Evolutionary conservation across 495 filamentous ascomycete genomes (phyloP).

Genomic region (Apiosordaria backusii): DNA sequence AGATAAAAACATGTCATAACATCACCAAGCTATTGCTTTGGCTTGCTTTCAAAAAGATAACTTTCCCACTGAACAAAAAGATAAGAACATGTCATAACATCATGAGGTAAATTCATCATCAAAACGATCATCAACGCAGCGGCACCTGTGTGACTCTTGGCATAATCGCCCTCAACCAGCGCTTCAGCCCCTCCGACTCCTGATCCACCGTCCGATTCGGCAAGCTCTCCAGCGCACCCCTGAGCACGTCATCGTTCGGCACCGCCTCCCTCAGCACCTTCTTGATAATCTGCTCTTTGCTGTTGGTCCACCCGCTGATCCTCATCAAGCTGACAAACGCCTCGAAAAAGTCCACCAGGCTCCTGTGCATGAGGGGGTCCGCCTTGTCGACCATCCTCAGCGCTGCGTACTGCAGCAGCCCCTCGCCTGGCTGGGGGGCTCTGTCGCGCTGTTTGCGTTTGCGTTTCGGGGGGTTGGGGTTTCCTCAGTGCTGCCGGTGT

Average conservation of each 20-base stretch:
- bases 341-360: constrained; percentile 70
- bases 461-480: not conserved
- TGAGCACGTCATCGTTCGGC: constrained; percentile 37
- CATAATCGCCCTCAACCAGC: constrained; percentile 39
- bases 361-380: constrained; percentile 79
- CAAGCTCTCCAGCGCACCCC: constrained; percentile 38
- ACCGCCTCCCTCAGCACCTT: constrained; percentile 39
- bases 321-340: constrained; percentile 57
- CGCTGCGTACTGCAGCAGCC: constrained; percentile 72
- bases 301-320: constrained; percentile 37
- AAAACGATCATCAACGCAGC: constrained; percentile 18
- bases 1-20: not conserved
- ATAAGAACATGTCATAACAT: too few species aligned
- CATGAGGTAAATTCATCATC: not conserved
- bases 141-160: constrained; percentile 20
- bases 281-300: constrained; percentile 41
- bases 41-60: not conserved
- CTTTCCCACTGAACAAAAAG: not conserved
- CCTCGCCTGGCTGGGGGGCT: constrained; percentile 29
- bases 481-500: not conserved
- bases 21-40: not conserved
- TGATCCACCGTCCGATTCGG: constrained; percentile 44
- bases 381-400: constrained; percentile 67
- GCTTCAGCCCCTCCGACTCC: constrained; percentile 39
- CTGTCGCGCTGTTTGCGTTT: constrained; percentile 10